Base-by-base conservation (phyloP, 2,329 filamentous ascomycete genomes). In the Diaporthe vaccinii region DNA sequence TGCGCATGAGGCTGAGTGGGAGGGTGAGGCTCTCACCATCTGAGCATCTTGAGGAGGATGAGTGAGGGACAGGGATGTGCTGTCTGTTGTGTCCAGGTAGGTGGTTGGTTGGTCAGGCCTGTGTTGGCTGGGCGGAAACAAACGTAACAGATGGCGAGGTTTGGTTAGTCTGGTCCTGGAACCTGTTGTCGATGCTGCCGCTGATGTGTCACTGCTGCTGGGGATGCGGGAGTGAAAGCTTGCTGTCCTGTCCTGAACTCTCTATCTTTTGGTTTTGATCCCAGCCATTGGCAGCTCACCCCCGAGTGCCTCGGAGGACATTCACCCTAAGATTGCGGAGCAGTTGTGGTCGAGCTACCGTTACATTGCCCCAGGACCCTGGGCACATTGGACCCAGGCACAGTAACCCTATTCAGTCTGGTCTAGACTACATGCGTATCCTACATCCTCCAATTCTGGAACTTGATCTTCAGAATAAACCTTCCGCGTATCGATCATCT, bases 41-140 rank as follows among this genome's bases (percentile, higher is more conserved):
- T 67, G 55, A 76, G 73, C 75, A 76, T 76, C 69, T 75, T 75
- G 75, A 36, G 4, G 17, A 39, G 31, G 15, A 12, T 36, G 53
- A 28, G 34, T 36, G 61, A 34, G 61, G 39, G 10, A 67, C 36
- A 55, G 17, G 49, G 73, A 55, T 41, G 41, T 17, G 44, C 49
- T 55, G 25, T 61, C 46, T 28, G n/a, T 51, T 4, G 20, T 53
- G 20, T 34, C 17, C 46, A 72, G 31, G n/a, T 41, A 49, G 17
- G 25, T n/a, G 14, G 8, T 31, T n/a, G 14, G 8, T 31, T 31
- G 34, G 25, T 31, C 44, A 28, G 7, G 57, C 17, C 17, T 31
- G 9, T 17, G 39, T 28, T 41, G 28, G 39, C 39, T 36, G 69
- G 55, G n/a, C 44, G 7, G 31, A 41, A 12, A 59, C 5, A 25